Conservation (phyloP, 495 filamentous ascomycete species). For the Annulohypoxylon maeteangense region DNA sequence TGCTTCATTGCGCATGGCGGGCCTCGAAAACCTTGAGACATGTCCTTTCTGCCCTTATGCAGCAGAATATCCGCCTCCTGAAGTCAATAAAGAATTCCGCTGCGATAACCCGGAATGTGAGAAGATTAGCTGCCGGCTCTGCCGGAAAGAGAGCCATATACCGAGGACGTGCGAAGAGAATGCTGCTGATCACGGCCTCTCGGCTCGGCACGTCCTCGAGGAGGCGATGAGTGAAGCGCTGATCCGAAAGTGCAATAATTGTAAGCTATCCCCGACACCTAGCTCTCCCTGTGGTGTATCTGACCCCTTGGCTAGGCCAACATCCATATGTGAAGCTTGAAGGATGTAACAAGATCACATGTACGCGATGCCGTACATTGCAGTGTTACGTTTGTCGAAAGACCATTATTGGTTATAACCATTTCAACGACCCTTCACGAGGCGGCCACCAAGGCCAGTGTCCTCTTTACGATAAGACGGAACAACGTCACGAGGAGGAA, state of each 20-base stretch:
- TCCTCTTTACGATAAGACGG: slow-evolving; percentile 71
- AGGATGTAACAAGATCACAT: slow-evolving; percentile 89
- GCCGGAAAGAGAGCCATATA: slow-evolving; percentile 76
- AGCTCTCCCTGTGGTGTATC: neutral
- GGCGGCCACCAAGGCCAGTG: slow-evolving; percentile 66
- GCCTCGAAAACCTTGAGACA: slow-evolving; percentile 70
- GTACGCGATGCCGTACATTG: slow-evolving; percentile 67
- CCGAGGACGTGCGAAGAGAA: slow-evolving; percentile 78
- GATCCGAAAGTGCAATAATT: slow-evolving; percentile 78
- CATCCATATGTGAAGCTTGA: slow-evolving; percentile 75
- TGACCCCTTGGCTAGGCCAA: slow-evolving; percentile 54
- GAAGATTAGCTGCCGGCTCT: slow-evolving; percentile 77
- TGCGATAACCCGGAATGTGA: slow-evolving; percentile 75
- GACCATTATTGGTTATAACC: slow-evolving; percentile 59
- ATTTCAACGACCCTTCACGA: slow-evolving; percentile 61
- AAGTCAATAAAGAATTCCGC: slow-evolving; percentile 78
- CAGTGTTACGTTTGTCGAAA: slow-evolving; percentile 83
- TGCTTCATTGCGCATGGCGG: slow-evolving; percentile 70
- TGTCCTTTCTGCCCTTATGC: slow-evolving; percentile 90
- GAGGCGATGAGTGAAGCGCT: slow-evolving; percentile 86
- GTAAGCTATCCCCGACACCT: slow-evolving; percentile 46
- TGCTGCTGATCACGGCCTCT: slow-evolving; percentile 64
- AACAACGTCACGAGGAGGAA: slow-evolving; percentile 71
- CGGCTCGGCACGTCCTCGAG: slow-evolving; percentile 74
- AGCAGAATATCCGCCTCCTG: slow-evolving; percentile 72